These are phyloP conservation scores for Platanthera zijinensis DNA, from an alignment of 106 monocot genomes.

Conservation along the genomic window DNA sequence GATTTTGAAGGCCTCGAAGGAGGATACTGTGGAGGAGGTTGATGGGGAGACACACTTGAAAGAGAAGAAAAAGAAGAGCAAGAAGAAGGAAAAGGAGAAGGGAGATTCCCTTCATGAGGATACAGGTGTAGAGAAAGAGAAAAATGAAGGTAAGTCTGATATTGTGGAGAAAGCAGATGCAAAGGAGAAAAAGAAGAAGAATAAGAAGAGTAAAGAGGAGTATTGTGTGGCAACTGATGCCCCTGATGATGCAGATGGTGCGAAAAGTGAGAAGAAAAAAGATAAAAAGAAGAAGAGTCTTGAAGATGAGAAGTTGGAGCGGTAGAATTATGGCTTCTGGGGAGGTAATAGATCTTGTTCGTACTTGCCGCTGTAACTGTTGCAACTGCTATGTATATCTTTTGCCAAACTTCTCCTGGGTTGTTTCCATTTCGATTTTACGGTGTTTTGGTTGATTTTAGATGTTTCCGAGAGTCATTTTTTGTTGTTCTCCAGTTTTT, in stretches of 20 bases:
- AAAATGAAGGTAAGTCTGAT: constrained; percentile 32
- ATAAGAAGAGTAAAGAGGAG: constrained; percentile 18
- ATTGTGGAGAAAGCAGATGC: constrained; percentile 31
- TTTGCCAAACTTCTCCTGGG: neutral
- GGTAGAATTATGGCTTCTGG: constrained; percentile 2
- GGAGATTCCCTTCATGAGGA: constrained; percentile 4
- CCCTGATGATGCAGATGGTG: constrained; percentile 3
- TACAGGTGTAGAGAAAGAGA: constrained; percentile 18
- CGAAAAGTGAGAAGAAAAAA: constrained; percentile 54
- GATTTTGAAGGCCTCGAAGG: constrained; percentile 16
- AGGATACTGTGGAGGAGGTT: neutral
- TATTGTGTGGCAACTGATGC: neutral
- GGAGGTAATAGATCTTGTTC: neutral
- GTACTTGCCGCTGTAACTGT: neutral
- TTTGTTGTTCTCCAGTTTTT: too few relatives aligned
- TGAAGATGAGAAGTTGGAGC: constrained; percentile 21
- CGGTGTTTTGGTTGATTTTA: too few relatives aligned
- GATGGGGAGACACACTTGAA: constrained; percentile 15
- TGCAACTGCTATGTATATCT: neutral
- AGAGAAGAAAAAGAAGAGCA: constrained; percentile 36
- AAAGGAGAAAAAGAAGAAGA: constrained; percentile 46
- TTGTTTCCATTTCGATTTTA: too few relatives aligned
- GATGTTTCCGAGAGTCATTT: too few relatives aligned
- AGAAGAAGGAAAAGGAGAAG: constrained; percentile 11
- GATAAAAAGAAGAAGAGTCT: constrained; percentile 69